phyloP scores from a whole-genome alignment of 352 stramenopile species.

The Ophiocytium majus region DNA sequence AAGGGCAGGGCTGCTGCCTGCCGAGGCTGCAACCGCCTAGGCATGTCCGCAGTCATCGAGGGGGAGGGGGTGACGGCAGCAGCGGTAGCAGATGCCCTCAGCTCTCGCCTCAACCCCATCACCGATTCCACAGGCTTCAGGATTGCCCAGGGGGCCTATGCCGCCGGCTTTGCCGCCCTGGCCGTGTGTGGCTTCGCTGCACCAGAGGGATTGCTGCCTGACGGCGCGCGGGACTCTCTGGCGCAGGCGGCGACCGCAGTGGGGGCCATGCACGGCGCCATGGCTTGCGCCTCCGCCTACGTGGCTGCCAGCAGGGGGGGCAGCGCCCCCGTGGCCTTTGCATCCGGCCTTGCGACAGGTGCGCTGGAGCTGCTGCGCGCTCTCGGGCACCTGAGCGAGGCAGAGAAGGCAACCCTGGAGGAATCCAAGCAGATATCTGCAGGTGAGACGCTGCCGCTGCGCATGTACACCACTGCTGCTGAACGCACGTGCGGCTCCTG shows the following conservation, averaged over 20 bases:
- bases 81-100: neutral
- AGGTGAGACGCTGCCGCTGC: too few relatives aligned
- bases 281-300: slow-evolving; percentile 38
- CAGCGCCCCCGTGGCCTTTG: slow-evolving; percentile 15
- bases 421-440: too few relatives aligned
- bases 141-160: slow-evolving; percentile 26
- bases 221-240: too few relatives aligned
- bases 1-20: too few relatives aligned
- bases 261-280: slow-evolving; percentile 27
- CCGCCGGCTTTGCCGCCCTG: slow-evolving; percentile 16
- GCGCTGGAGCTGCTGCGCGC: neutral
- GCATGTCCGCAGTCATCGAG: neutral
- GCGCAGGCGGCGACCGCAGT: slow-evolving; percentile 25
- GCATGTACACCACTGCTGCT: too few relatives aligned
- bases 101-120: neutral
- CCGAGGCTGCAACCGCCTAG: too few relatives aligned
- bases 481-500: too few relatives aligned
- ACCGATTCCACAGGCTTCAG: neutral
- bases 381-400: slow-evolving; percentile 11
- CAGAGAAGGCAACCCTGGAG: neutral
- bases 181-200: too few relatives aligned
- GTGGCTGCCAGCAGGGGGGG: slow-evolving; percentile 36
- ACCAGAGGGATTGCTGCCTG: too few relatives aligned
- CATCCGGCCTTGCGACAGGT: neutral
- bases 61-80: neutral